Percentiles rank a stretch among this genome's conserved stretches.
Evolutionary conservation across 768 basidiomycete species (phyloP).

Genomic region (Calocybe cyanea): DNA sequence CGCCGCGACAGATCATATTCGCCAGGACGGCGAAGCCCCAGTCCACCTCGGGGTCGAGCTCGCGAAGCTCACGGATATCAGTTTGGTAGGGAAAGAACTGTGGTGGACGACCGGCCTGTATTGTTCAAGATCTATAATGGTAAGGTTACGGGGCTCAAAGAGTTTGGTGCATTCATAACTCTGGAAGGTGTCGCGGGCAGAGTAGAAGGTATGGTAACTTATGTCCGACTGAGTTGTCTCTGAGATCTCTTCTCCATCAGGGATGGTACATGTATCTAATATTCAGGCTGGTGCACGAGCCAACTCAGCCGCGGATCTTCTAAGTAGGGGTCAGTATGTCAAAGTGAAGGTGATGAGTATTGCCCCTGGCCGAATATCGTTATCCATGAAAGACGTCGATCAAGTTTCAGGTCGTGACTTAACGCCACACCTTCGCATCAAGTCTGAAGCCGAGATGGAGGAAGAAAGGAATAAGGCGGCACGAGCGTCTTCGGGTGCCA

Average conservation of each 20-base stretch:
- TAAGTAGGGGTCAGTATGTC: conserved; percentile 79
- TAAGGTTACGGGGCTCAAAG: conserved; percentile 79
- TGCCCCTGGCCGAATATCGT: conserved; percentile 72
- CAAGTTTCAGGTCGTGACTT: conserved; percentile 87
- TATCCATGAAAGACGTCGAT: conserved; percentile 99
- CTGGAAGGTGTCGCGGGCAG: conserved; percentile 85
- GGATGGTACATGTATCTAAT: conserved; percentile 96
- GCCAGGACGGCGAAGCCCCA: conserved; percentile 49
- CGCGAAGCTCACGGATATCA: conserved; percentile 33
- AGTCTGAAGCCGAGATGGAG: conserved; percentile 89
- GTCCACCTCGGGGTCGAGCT: conserved; percentile 57
- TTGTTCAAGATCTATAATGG: conserved; percentile 95
- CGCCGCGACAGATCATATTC: conserved; percentile 49
- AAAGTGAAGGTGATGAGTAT: conserved; percentile 98
- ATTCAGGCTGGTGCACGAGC: conserved; percentile 84
- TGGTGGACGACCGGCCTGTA: conserved; percentile 77
- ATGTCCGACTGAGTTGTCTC: conserved; percentile 5
- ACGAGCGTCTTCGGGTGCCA: conserved; percentile 75
- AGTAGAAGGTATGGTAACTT: conserved; percentile 69
- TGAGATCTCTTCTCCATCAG: conserved; percentile 36
- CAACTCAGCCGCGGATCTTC: conserved; percentile 82
- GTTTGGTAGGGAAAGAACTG: conserved; percentile 32
- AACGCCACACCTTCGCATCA: conserved; percentile 91
- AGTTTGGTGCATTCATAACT: conserved; percentile 93
- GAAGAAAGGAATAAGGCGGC: conserved; percentile 67